phyloP scores from a whole-genome alignment of 495 filamentous ascomycete genomes.

The Hypoxylon lenormandii region DNA sequence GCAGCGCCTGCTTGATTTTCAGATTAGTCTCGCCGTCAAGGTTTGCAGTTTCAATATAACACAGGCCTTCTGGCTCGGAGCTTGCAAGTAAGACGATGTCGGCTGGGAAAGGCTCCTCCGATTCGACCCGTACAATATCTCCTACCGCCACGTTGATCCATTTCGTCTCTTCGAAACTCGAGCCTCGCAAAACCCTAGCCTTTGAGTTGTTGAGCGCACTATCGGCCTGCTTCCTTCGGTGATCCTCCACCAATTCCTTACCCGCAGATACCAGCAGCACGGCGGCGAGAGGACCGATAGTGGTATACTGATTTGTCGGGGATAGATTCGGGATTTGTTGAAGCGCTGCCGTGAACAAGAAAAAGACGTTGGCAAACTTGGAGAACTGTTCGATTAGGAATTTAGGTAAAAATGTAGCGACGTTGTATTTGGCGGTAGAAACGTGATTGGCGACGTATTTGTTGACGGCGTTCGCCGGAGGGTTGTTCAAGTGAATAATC shows the following conservation, averaged over 20 bases:
- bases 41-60: conserved; percentile 99
- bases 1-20: conserved; percentile 98
- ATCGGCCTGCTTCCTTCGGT: conserved; percentile 87
- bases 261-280: conserved; percentile 93
- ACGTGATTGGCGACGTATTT: conserved; percentile 96
- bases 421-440: conserved; percentile 97
- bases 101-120: conserved; percentile 94
- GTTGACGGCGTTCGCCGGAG: conserved; percentile 86
- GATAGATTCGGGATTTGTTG: conserved; percentile 97
- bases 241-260: conserved; percentile 95
- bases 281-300: conserved; percentile 88
- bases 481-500: conserved; percentile 96
- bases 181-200: conserved; percentile 84
- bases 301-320: conserved; percentile 94
- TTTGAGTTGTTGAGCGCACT: conserved; percentile 88
- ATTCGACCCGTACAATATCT: conserved; percentile 93
- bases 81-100: conserved; percentile 92
- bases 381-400: conserved; percentile 99
- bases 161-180: conserved; percentile 83
- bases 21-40: conserved; percentile 98
- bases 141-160: conserved; percentile 96
- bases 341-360: conserved; percentile 94
- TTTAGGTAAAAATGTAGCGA: conserved; percentile 94
- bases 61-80: conserved; percentile 96
- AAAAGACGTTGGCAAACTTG: conserved; percentile 99